Evolutionary conservation across 2,329 filamentous ascomycete genomes (phyloP).

Genomic region (Penicillium polonicum): DNA sequence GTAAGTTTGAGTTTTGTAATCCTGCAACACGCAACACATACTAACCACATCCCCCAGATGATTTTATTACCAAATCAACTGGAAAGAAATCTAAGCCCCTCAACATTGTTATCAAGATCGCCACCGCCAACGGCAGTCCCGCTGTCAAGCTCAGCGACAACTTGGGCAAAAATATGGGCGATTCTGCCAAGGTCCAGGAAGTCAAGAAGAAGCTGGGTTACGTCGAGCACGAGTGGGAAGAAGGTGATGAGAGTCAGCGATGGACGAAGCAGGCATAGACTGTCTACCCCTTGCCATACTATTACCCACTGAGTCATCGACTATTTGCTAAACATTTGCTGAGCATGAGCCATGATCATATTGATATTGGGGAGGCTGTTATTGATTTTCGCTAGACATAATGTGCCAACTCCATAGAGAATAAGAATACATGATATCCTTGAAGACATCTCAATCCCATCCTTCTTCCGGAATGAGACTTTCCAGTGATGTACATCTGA

Average conservation of each 20-base stretch:
- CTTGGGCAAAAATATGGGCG: constrained; percentile 89
- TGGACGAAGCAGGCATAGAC: constrained; percentile 58
- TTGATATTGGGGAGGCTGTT: neutral
- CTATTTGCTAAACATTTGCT: neutral
- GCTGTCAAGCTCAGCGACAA: constrained; percentile 96
- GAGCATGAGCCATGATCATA: constrained; percentile 1
- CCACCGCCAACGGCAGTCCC: constrained; percentile 73
- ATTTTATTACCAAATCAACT: constrained; percentile 71
- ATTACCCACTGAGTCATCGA: neutral
- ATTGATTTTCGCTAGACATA: constrained; percentile 1
- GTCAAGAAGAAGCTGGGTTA: constrained; percentile 88
- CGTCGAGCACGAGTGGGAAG: constrained; percentile 76
- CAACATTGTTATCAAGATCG: constrained; percentile 98
- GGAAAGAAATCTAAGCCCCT: constrained; percentile 83
- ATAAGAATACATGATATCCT: constrained; percentile 8
- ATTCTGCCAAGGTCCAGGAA: constrained; percentile 71
- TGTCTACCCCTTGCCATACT: too few relatives aligned
- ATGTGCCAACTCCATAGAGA: constrained; percentile 1
- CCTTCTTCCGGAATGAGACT: neutral
- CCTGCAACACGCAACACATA: neutral
- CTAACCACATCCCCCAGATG: constrained; percentile 54
- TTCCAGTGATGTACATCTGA: neutral
- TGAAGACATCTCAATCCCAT: neutral
- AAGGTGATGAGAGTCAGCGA: constrained; percentile 77
- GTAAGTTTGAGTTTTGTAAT: constrained; percentile 38